Evolutionary conservation across 306 rosid species (phyloP).

Genomic region (Cucurbita maxima): DNA sequence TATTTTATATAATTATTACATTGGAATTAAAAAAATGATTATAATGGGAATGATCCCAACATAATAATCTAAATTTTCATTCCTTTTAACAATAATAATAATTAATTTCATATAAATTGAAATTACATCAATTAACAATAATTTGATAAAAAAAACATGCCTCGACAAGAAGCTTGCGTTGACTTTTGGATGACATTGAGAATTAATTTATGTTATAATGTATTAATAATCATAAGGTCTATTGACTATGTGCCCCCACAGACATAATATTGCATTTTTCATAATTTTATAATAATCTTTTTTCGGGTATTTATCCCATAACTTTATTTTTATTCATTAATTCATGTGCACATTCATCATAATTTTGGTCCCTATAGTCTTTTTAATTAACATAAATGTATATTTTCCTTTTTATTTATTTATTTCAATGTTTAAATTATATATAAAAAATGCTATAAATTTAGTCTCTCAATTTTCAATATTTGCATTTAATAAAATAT

Average conservation of each 20-base stretch:
- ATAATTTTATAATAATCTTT: not conserved
- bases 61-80: not conserved
- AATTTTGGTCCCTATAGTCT: not conserved
- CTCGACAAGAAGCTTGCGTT: not conserved
- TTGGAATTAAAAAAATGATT: too few species aligned
- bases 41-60: not conserved
- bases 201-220: not conserved
- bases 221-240: constrained; percentile 2
- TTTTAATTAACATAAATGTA: not conserved
- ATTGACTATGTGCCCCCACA: not conserved
- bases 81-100: not conserved
- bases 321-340: not conserved
- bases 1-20: too few species aligned
- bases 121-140: not conserved
- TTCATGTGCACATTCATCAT: constrained; percentile 3
- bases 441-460: too few species aligned
- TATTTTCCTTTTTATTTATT: too few species aligned
- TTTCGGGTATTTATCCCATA: not conserved
- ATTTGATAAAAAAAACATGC: not conserved
- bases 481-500: too few species aligned
- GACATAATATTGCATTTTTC: not conserved
- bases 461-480: too few species aligned
- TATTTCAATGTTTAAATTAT: too few species aligned
- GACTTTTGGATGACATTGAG: not conserved
- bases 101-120: not conserved